phyloP scores from a whole-genome alignment of 371 early-diverging fungal species.

The Smittium mucronatum region DNA sequence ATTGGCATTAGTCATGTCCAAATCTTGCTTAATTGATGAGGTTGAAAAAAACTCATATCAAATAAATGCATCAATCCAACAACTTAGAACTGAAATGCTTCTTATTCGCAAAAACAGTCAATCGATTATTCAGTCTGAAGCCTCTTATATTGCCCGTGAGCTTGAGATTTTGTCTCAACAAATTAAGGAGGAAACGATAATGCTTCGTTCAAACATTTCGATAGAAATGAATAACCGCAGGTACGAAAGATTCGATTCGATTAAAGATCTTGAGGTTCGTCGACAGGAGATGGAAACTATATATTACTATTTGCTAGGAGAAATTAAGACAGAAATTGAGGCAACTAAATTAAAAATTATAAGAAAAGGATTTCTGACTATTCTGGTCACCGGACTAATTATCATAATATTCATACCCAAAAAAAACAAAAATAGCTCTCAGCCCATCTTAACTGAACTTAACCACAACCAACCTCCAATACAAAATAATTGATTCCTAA shows the following conservation, averaged over 20 bases:
- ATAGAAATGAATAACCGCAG: constrained; percentile 84
- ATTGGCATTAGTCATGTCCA: constrained; percentile 26
- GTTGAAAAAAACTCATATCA: constrained; percentile 54
- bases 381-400: constrained; percentile 16
- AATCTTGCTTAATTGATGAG: constrained; percentile 40
- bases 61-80: constrained; percentile 62
- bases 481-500: too few relatives aligned
- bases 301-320: constrained; percentile 61
- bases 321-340: constrained; percentile 76
- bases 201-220: constrained; percentile 68
- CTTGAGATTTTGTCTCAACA: constrained; percentile 61
- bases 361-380: constrained; percentile 47
- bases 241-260: constrained; percentile 65
- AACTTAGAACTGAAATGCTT: constrained; percentile 76
- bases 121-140: constrained; percentile 55
- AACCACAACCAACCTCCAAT: too few relatives aligned
- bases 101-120: constrained; percentile 76
- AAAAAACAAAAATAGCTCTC: neutral
- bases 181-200: constrained; percentile 57
- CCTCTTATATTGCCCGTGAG: constrained; percentile 59
- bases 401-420: neutral
- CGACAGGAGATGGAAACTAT: constrained; percentile 78
- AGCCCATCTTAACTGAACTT: too few relatives aligned
- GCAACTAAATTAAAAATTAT: constrained; percentile 71
- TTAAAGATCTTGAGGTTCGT: constrained; percentile 63